Base-by-base conservation (phyloP, 768 basidiomycete genomes). In the Tylopilus intermedius region DNA sequence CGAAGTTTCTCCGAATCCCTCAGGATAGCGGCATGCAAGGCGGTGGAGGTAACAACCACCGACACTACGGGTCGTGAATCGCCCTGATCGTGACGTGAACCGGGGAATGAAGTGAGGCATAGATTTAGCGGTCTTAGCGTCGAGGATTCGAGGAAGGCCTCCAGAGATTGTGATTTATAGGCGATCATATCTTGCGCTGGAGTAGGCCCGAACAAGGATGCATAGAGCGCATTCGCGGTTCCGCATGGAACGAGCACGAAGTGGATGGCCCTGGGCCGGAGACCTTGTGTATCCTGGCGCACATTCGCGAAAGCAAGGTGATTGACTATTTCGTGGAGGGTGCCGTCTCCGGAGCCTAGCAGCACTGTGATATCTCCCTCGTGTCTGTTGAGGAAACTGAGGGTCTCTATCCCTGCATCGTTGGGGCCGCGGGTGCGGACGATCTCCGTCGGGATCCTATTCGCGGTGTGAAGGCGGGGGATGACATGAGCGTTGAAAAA, bases 171-270 rank as follows among this genome's bases (percentile, higher is more conserved):
- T 32, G 88, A 71, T 51, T 73, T 77, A 67, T 81, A 79, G 13
- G 67, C 53, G 8, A 64, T 41, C 22, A 69, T 51, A 14, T 68
- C 51, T 47, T 54, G 61, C 14, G 59, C 57, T 8, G 63, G 29
- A 18, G 54, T 43, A 0, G 81, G 79, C 0, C 83, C 83, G 67
- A 88, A 94, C 27, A 93, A 70, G 7, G 89, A 84, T 6, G 81
- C 76, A 68, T 87, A 94, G 32, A 96, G 76, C 0, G 95, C 95
- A 66, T 98, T 97, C 40, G 93, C 94, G n/a, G 93, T 95, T 24
- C 93, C 93, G 46, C 80, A 79, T 4, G 93, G 91, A 41, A 89
- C 71, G 44, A 79, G 77, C 15, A 73, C 81, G 55, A 85, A 72
- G 32, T 62, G 62, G 50, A 84, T 33, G 58, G 59, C 32, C 32